A percentile compares a stretch with the other conserved stretches of the same genome.
These are phyloP conservation scores for Neurospora sp. DNA, from an alignment of 2,329 filamentous ascomycete genomes.

Conservation along the genomic window DNA sequence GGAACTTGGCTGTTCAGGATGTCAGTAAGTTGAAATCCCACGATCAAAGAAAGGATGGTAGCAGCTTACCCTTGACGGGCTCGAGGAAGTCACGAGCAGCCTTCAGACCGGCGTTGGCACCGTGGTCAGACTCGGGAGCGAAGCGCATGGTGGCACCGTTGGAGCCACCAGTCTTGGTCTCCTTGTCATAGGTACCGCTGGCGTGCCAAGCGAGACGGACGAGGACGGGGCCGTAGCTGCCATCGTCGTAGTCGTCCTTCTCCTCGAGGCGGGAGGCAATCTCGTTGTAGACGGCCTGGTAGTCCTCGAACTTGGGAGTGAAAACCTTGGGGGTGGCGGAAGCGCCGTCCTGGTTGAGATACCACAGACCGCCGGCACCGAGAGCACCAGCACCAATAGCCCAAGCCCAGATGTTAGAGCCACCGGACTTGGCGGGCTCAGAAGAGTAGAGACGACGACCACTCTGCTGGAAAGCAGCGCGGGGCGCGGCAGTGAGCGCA, in stretches of 20 bases:
- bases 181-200: conserved; percentile 83
- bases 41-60: not conserved
- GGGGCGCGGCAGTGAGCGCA: conserved; percentile 48
- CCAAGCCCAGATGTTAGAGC: conserved; percentile 41
- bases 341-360: conserved; percentile 47
- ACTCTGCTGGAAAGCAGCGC: conserved; percentile 62
- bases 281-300: conserved; percentile 89
- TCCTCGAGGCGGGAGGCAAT: conserved; percentile 73
- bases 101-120: conserved; percentile 85
- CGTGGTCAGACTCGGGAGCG: conserved; percentile 76
- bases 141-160: conserved; percentile 98
- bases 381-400: conserved; percentile 48
- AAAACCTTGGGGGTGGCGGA: conserved; percentile 48
- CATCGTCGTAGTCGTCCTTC: conserved; percentile 92
- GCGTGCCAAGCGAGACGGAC: conserved; percentile 90
- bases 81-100: conserved; percentile 85
- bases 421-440: conserved; percentile 45
- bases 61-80: conserved; percentile 65
- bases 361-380: conserved; percentile 54
- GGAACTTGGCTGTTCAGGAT: conserved; percentile 54
- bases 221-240: conserved; percentile 87
- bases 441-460: conserved; percentile 74
- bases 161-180: conserved; percentile 80
- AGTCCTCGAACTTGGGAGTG: conserved; percentile 72
- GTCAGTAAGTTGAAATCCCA: conserved; percentile 11